These are phyloP conservation scores for Tephrocybe sp. DNA, from an alignment of 768 basidiomycete genomes.

Conservation along the genomic window DNA sequence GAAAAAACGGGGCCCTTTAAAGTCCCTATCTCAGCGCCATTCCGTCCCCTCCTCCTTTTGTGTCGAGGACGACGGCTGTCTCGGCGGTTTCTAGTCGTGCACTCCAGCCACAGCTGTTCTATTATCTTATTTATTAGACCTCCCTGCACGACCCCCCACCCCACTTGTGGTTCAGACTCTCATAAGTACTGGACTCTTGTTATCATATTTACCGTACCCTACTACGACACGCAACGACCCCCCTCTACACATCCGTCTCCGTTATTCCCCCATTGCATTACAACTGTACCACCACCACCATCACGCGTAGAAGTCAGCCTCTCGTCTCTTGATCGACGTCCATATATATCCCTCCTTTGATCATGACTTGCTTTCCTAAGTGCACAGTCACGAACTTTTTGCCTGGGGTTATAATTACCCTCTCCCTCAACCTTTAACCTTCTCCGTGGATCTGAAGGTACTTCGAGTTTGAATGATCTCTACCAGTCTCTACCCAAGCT, in stretches of 20 bases:
- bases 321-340: background rate
- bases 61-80: slow-evolving; percentile 38
- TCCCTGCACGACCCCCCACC: background rate
- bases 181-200: background rate
- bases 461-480: too few species aligned
- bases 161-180: background rate
- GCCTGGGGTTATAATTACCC: too few species aligned
- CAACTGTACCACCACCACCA: background rate
- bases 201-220: background rate
- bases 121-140: background rate
- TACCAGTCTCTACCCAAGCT: too few species aligned
- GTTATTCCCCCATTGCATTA: background rate
- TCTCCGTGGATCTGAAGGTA: too few species aligned
- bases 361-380: too few species aligned
- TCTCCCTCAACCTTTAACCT: too few species aligned
- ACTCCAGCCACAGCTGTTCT: background rate
- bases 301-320: slow-evolving; percentile 3
- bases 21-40: slow-evolving; percentile 16
- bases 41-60: slow-evolving; percentile 22
- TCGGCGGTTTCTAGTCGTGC: slow-evolving; percentile 40
- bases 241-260: background rate
- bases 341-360: background rate
- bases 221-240: background rate
- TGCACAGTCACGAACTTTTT: too few species aligned
- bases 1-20: slow-evolving; percentile 17